Base-by-base conservation (phyloP, 1,284 basidiomycete species). In the Austroboletus novae-zelandiae region DNA sequence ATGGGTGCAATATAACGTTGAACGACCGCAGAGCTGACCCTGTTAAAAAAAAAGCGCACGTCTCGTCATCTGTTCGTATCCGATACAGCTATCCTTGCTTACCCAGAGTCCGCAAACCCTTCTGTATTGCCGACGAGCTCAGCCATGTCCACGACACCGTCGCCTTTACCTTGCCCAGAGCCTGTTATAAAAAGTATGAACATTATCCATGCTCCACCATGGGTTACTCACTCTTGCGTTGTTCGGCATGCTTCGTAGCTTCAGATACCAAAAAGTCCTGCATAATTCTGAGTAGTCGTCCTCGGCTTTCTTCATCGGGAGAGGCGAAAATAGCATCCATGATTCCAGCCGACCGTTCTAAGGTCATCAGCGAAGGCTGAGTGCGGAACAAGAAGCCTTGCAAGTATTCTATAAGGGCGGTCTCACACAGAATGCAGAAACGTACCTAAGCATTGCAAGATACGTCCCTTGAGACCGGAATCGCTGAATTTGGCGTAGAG, bases 31-130 rank as follows among this genome's bases (percentile, higher is more conserved):
- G 94, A 95, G 66, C 91, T 92, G 47, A 98, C 91, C 40, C 95
- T 96, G 57, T 35, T 52, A 45, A 48, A 36, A 23, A 17, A 34
- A 34, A 34, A 34, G 29, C 9, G 34, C 10, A 20, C 6, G 49
- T 18, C 40, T 32, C 13, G 29, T 23, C 27, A n/a, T 25, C 6
- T 14, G 8, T 27, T 17, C 13, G 15, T 2, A 17, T 20, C 1
- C 2, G 10, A 36, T 9, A 25, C 7, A 15, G 13, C 4, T 7
- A 9, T 9, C 9, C 35, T 17, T 18, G 45, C 64, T 63, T 69
- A 96, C 94, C 89, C 93, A 17, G 96, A 97, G 62, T 99, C 96
- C 0, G 94, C 93, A 66, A 98, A 94, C 0, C 87, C 90, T 59
- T 93, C 89, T 0, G 93, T 93, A 61, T 95, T 95, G 2, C 97